These are phyloP conservation scores for Ustilago sp. DNA, from an alignment of 1,284 basidiomycete species.

Conservation along the genomic window DNA sequence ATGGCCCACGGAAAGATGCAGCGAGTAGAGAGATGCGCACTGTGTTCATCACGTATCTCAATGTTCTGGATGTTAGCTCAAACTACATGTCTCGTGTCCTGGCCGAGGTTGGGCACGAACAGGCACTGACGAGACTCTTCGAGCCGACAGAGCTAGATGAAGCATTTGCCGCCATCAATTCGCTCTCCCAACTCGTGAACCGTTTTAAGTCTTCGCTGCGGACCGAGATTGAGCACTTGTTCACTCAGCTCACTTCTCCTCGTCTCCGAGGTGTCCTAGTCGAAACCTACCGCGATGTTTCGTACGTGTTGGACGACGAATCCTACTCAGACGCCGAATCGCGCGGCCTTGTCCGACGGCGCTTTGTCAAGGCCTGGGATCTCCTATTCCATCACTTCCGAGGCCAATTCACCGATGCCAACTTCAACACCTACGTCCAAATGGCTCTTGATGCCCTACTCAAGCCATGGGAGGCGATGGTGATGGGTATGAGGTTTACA, in stretches of 20 bases:
- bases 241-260: constrained; percentile 89
- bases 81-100: constrained; percentile 60
- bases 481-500: constrained; percentile 83
- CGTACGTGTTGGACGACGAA: constrained; percentile 86
- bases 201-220: constrained; percentile 68
- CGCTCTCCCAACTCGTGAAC: constrained; percentile 25
- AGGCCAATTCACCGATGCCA: constrained; percentile 86
- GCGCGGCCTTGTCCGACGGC: constrained; percentile 84
- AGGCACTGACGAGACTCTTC: constrained; percentile 39
- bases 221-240: constrained; percentile 90
- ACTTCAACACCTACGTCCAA: constrained; percentile 86
- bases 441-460: constrained; percentile 86
- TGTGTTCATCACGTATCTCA: constrained; percentile 64
- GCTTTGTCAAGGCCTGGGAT: constrained; percentile 88
- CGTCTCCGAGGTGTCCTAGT: constrained; percentile 83
- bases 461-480: constrained; percentile 91
- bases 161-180: constrained; percentile 18
- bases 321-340: constrained; percentile 84
- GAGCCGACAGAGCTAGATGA: constrained; percentile 26
- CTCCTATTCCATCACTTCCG: constrained; percentile 74
- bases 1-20: constrained; percentile 65
- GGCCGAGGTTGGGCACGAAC: constrained; percentile 45
- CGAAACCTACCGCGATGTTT: constrained; percentile 89
- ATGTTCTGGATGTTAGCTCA: constrained; percentile 61
- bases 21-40: constrained; percentile 65